A percentile compares a stretch with the other conserved stretches of the same genome.
Evolutionary conservation across 768 basidiomycete species (phyloP).

Genomic region (Tulasnella calospora): DNA sequence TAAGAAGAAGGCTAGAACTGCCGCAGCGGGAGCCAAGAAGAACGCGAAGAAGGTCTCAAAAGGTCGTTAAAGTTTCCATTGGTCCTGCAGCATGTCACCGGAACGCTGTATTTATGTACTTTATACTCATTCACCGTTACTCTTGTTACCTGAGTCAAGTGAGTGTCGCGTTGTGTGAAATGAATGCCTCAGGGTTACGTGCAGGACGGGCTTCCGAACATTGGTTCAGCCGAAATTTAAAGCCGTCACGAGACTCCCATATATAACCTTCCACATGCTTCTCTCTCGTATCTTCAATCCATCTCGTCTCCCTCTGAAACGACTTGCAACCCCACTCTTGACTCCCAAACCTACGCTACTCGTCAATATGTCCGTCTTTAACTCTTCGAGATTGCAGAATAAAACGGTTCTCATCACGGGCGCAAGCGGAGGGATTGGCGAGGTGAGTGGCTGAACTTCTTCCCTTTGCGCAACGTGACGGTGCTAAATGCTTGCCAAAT

Average conservation of each 20-base stretch:
- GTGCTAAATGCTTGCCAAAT: not conserved
- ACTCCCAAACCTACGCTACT: not conserved
- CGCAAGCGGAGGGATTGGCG: constrained; percentile 85
- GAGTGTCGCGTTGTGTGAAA: not conserved
- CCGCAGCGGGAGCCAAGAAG: not conserved
- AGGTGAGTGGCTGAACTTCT: constrained; percentile 47
- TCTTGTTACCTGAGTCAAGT: not conserved
- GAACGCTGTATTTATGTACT: not conserved
- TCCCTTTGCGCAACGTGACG: not conserved
- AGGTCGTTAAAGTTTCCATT: not conserved
- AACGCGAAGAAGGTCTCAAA: not conserved
- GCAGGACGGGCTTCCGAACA: constrained; percentile 3
- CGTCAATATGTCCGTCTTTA: constrained; percentile 56
- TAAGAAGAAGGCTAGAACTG: constrained; percentile 17
- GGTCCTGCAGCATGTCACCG: not conserved
- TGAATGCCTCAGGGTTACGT: not conserved
- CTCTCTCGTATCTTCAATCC: constrained; percentile 15
- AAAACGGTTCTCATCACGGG: constrained; percentile 88
- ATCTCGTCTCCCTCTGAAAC: constrained; percentile 12
- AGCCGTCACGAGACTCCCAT: not conserved
- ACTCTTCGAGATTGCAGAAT: constrained; percentile 68
- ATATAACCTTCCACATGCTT: constrained; percentile 12
- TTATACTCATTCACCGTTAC: not conserved
- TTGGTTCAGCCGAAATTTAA: not conserved
- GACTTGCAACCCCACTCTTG: not conserved